phyloP scores from a whole-genome alignment of 1,284 basidiomycete genomes.

The Tranzscheliella williamsii region DNA sequence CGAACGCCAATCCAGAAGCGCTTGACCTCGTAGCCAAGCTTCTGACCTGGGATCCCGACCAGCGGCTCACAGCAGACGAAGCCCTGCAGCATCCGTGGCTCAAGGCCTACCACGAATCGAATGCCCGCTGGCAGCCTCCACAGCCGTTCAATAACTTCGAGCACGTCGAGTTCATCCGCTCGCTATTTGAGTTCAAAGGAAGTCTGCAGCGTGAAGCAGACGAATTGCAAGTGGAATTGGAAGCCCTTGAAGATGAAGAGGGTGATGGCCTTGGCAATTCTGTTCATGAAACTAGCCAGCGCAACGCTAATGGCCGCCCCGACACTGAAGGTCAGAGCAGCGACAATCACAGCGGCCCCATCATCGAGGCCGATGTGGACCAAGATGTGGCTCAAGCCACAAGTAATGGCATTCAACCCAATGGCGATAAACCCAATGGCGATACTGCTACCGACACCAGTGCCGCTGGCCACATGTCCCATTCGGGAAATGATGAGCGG shows the following conservation, averaged over 20 bases:
- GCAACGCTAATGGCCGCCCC: background rate
- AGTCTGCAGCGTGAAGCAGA: conserved; percentile 54
- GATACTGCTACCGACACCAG: conserved; percentile 1
- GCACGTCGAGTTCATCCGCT: conserved; percentile 56
- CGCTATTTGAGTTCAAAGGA: conserved; percentile 48
- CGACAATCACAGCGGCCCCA: background rate
- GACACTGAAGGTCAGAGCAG: too few relatives aligned
- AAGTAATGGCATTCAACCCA: too few relatives aligned
- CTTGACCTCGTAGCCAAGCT: conserved; percentile 53
- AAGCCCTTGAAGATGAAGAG: conserved; percentile 41
- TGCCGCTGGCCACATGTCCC: too few relatives aligned
- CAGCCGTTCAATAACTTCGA: conserved; percentile 49
- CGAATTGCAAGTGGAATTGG: conserved; percentile 46
- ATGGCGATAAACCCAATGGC: background rate
- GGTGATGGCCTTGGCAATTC: conserved; percentile 6
- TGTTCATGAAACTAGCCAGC: background rate
- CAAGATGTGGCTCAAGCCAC: background rate
- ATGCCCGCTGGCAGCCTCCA: conserved; percentile 45
- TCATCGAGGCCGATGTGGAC: background rate
- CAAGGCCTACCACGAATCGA: conserved; percentile 52
- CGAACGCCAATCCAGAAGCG: conserved; percentile 45
- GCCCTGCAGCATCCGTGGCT: conserved; percentile 58
- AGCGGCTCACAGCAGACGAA: conserved; percentile 53
- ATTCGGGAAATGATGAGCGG: conserved; percentile 46
- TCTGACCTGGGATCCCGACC: conserved; percentile 55